Evolutionary conservation across 495 filamentous ascomycete genomes (phyloP).

Genomic region (Hamigera avellanea): DNA sequence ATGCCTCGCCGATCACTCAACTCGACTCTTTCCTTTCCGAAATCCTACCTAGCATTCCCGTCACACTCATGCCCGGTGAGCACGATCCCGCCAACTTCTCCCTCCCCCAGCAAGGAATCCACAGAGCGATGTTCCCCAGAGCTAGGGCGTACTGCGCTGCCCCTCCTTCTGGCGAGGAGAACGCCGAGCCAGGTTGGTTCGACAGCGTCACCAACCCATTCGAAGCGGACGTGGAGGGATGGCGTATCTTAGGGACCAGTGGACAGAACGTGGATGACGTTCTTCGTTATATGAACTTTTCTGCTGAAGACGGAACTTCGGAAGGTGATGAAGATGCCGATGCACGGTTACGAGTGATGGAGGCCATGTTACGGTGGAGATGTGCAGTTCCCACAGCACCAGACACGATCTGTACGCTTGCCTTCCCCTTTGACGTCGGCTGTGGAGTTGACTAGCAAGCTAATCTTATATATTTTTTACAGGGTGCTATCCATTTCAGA

Average conservation of each 20-base stretch:
- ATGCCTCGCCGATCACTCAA: conserved; percentile 67
- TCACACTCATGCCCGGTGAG: conserved; percentile 68
- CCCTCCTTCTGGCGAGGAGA: conserved; percentile 31
- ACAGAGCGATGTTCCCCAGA: conserved; percentile 69
- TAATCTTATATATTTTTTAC: conserved; percentile 2
- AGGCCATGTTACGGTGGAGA: conserved; percentile 83
- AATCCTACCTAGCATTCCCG: conserved; percentile 68
- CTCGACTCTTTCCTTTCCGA: conserved; percentile 74
- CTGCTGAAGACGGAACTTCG: conserved; percentile 16
- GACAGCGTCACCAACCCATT: conserved; percentile 89
- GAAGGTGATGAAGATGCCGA: conserved; percentile 39
- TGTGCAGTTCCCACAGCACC: conserved; percentile 90
- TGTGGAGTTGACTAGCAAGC: conserved; percentile 4
- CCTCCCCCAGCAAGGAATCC: conserved; percentile 72
- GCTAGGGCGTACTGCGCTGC: conserved; percentile 51
- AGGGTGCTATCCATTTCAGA: conserved; percentile 96
- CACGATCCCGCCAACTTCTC: conserved; percentile 71
- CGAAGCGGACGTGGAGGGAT: conserved; percentile 80
- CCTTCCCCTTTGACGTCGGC: not conserved
- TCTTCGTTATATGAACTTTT: conserved; percentile 64
- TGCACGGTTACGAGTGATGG: conserved; percentile 74
- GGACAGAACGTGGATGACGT: conserved; percentile 93
- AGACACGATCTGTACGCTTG: conserved; percentile 78
- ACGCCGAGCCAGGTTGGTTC: conserved; percentile 58
- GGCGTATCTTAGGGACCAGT: conserved; percentile 69